These are phyloP conservation scores for Capsicum rhomboideum DNA, from an alignment of 257 asterid genomes.

Conservation along the genomic window DNA sequence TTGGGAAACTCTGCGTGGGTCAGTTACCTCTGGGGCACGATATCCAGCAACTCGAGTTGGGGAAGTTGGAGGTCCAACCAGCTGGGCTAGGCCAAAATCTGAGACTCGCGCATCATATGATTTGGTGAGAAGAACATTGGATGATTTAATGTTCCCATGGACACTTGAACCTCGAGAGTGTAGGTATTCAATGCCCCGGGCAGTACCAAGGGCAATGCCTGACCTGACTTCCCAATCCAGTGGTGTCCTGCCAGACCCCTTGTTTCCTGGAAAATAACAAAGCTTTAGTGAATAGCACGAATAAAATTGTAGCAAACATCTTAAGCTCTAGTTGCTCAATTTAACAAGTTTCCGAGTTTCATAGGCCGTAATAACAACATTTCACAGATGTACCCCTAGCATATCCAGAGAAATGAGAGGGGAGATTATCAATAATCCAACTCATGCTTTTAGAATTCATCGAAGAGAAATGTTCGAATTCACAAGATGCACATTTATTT, in stretches of 20 bases:
- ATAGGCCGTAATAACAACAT: neutral
- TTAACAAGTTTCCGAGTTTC: neutral
- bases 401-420: neutral
- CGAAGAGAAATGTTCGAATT: neutral
- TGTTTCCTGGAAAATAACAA: constrained; percentile 19
- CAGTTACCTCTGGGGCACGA: constrained; percentile 43
- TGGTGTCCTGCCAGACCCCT: constrained; percentile 28
- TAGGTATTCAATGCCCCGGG: constrained; percentile 32
- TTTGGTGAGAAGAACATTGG: constrained; percentile 33
- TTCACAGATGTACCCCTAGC: neutral
- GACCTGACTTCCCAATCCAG: constrained; percentile 33
- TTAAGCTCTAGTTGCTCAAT: neutral
- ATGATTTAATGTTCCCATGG: constrained; percentile 42
- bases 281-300: neutral
- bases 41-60: constrained; percentile 32
- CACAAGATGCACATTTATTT: neutral
- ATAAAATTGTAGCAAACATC: neutral
- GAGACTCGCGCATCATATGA: constrained; percentile 29
- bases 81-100: constrained; percentile 33
- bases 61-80: constrained; percentile 34
- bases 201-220: constrained; percentile 35
- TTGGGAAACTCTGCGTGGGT: constrained; percentile 27
- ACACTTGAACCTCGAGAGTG: constrained; percentile 26
- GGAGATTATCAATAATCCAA: neutral
- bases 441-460: neutral